phyloP scores from a whole-genome alignment of 306 rosid species.

The Prunus armeniaca region DNA sequence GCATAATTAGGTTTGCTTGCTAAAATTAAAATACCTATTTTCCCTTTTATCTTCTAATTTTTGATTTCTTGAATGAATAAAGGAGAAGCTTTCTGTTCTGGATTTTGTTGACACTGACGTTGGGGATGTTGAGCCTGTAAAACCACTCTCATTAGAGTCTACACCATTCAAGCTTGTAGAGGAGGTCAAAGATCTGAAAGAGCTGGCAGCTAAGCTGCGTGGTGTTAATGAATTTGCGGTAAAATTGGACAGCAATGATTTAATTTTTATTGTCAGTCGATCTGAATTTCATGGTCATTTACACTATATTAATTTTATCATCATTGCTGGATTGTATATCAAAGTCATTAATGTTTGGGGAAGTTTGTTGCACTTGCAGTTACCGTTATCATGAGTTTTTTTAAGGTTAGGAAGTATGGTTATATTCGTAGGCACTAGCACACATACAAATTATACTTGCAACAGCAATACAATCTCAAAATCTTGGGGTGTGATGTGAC shows the following conservation, averaged over 20 bases:
- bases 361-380: background rate
- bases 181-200: slow-evolving; percentile 74
- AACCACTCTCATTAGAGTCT: slow-evolving; percentile 54
- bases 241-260: slow-evolving; percentile 12
- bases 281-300: background rate
- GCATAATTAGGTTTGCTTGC: background rate
- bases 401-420: background rate
- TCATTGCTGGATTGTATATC: background rate
- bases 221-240: slow-evolving; percentile 86
- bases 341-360: background rate
- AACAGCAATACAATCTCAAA: too few species aligned
- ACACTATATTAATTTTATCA: background rate
- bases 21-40: too few species aligned
- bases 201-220: slow-evolving; percentile 72
- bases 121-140: slow-evolving; percentile 42
- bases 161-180: slow-evolving; percentile 76
- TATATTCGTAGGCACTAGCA: background rate
- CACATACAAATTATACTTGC: background rate
- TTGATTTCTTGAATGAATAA: slow-evolving; percentile 22
- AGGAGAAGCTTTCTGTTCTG: slow-evolving; percentile 61
- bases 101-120: slow-evolving; percentile 66
- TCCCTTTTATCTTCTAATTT: slow-evolving; percentile 3
- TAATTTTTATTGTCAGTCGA: background rate
- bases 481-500: too few species aligned
- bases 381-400: background rate